phyloP scores from a whole-genome alignment of 495 filamentous ascomycete species.

The Pseudotulostoma volvatum region DNA sequence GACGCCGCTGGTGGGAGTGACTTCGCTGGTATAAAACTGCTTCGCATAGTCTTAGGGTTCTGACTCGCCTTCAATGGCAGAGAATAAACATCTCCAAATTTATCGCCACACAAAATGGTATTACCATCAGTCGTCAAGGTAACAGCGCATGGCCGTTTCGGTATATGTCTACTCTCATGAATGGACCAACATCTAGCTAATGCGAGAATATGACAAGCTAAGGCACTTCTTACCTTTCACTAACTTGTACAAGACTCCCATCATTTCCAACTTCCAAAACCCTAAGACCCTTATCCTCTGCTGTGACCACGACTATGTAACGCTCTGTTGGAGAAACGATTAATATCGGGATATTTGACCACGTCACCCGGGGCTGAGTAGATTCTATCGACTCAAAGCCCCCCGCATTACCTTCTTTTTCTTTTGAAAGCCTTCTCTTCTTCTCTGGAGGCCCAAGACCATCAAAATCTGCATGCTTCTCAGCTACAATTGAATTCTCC shows the following conservation, averaged over 20 bases:
- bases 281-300: conserved; percentile 77
- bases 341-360: conserved; percentile 39
- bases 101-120: conserved; percentile 70
- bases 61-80: conserved; percentile 54
- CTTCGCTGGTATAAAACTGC: conserved; percentile 10
- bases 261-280: conserved; percentile 52
- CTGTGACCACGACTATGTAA: conserved; percentile 61
- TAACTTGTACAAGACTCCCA: conserved; percentile 49
- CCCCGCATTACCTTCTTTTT: conserved; percentile 11
- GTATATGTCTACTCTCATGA: conserved; percentile 49
- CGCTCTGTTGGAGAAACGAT: conserved; percentile 40
- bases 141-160: conserved; percentile 70
- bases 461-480: conserved; percentile 12
- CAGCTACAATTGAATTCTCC: conserved; percentile 4
- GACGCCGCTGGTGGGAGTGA: conserved; percentile 44
- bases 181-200: conserved; percentile 1
- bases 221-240: conserved; percentile 41
- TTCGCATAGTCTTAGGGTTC: conserved; percentile 9
- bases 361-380: conserved; percentile 10
- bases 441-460: conserved; percentile 33
- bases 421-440: conserved; percentile 29
- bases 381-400: conserved; percentile 3
- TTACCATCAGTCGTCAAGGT: conserved; percentile 46
- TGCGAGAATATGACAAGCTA: not conserved
- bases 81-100: conserved; percentile 89